A percentile compares a stretch with the other conserved stretches of the same genome.
These are phyloP conservation scores for Phascolomyces articulosus DNA, from an alignment of 371 early-diverging fungal species.

Conservation along the genomic window DNA sequence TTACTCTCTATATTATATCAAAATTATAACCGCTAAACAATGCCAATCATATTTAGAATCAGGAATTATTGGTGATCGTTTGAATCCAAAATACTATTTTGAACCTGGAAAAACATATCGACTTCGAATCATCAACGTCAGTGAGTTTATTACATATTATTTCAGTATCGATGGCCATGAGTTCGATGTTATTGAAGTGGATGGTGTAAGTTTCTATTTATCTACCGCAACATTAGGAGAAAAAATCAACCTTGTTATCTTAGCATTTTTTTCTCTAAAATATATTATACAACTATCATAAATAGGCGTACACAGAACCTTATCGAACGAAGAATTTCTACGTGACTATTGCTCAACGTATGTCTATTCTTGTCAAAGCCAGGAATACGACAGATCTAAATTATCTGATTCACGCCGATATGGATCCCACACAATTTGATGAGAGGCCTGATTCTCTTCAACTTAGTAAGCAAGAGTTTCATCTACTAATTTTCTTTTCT, in stretches of 20 bases:
- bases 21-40: too few species aligned
- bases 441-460: constrained; percentile 49
- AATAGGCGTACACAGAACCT: constrained; percentile 46
- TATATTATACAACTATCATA: background rate
- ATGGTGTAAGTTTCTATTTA: constrained; percentile 56
- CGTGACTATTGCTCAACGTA: constrained; percentile 65
- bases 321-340: constrained; percentile 50
- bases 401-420: constrained; percentile 72
- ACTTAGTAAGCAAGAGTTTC: constrained; percentile 37
- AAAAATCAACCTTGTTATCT: background rate
- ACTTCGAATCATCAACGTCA: constrained; percentile 61
- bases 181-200: constrained; percentile 78
- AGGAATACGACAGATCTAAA: constrained; percentile 58
- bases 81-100: constrained; percentile 25
- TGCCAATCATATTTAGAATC: constrained; percentile 16
- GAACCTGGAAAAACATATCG: constrained; percentile 34
- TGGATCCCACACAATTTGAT: constrained; percentile 78
- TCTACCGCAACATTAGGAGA: too few species aligned
- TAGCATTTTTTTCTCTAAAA: too few species aligned
- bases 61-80: constrained; percentile 53
- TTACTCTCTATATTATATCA: too few species aligned
- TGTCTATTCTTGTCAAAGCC: constrained; percentile 69
- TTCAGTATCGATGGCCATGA: constrained; percentile 76
- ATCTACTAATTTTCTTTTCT: too few species aligned
- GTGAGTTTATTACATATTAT: constrained; percentile 66